Evolutionary conservation across 1,139 yeast genomes (phyloP).

Genomic region (Zygotorulaspora mrakii): DNA sequence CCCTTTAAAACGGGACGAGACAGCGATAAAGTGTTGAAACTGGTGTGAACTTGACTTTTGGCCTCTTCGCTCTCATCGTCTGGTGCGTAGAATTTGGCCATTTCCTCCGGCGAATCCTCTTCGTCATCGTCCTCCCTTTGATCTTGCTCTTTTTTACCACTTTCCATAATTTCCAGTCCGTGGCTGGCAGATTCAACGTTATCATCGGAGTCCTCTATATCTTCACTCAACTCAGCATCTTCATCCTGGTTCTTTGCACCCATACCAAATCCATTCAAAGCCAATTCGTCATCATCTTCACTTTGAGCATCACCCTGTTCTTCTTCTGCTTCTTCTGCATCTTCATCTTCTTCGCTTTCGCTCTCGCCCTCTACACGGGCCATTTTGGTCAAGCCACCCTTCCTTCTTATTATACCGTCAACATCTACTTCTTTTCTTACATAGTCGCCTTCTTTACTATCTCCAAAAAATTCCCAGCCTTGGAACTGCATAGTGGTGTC

Average conservation of each 20-base stretch:
- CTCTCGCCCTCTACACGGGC: slow-evolving; percentile 45
- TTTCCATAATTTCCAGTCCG: slow-evolving; percentile 33
- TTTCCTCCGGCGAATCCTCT: slow-evolving; percentile 68
- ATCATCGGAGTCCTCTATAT: slow-evolving; percentile 34
- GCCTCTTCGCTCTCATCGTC: slow-evolving; percentile 48
- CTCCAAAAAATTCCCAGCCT: slow-evolving; percentile 80
- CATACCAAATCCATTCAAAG: slow-evolving; percentile 74
- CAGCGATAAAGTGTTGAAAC: slow-evolving; percentile 72
- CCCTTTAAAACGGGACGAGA: slow-evolving; percentile 91
- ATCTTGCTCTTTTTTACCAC: slow-evolving; percentile 26
- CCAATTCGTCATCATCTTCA: slow-evolving; percentile 50
- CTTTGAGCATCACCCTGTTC: slow-evolving; percentile 48
- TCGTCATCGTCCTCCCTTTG: slow-evolving; percentile 39
- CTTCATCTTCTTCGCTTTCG: slow-evolving; percentile 37
- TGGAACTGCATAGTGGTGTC: slow-evolving; percentile 49
- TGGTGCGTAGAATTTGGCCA: slow-evolving; percentile 63
- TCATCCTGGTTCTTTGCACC: slow-evolving; percentile 43
- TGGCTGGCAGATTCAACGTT: slow-evolving; percentile 29
- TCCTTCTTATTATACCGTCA: slow-evolving; percentile 77
- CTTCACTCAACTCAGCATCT: slow-evolving; percentile 27
- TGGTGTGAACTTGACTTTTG: slow-evolving; percentile 48
- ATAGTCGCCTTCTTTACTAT: slow-evolving; percentile 37
- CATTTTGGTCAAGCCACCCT: slow-evolving; percentile 65
- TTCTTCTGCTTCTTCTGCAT: slow-evolving; percentile 36
- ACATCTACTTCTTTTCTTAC: slow-evolving; percentile 69